Evolutionary conservation across 495 filamentous ascomycete genomes (phyloP).

Genomic region (Tuber aestivum): DNA sequence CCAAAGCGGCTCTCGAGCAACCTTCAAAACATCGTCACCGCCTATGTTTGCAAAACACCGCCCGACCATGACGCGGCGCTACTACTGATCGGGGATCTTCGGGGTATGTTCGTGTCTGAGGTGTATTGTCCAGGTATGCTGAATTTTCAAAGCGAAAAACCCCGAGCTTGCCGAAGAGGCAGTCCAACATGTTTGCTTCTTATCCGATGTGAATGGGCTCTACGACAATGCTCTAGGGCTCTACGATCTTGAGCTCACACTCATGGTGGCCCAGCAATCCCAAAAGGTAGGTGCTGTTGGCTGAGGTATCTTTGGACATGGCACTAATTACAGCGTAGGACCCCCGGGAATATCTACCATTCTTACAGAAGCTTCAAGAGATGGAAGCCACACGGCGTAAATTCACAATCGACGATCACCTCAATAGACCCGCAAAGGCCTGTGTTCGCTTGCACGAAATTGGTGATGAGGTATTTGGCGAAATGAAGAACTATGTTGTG

Average conservation of each 20-base stretch:
- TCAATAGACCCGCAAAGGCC: slow-evolving; percentile 69
- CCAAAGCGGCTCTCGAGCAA: slow-evolving; percentile 59
- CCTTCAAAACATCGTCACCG: slow-evolving; percentile 88
- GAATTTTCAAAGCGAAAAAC: slow-evolving; percentile 47
- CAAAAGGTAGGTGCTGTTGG: slow-evolving; percentile 56
- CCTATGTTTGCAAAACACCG: slow-evolving; percentile 85
- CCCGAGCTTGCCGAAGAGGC: slow-evolving; percentile 70
- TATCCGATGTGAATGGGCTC: slow-evolving; percentile 86
- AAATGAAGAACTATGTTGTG: slow-evolving; percentile 64
- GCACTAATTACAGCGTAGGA: slow-evolving; percentile 49
- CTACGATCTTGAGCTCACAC: slow-evolving; percentile 81
- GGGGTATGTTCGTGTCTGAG: background rate
- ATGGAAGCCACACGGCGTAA: slow-evolving; percentile 61
- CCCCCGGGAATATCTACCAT: slow-evolving; percentile 90
- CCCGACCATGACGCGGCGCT: slow-evolving; percentile 85
- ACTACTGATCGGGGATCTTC: slow-evolving; percentile 63
- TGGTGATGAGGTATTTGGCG: slow-evolving; percentile 57
- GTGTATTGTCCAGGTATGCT: background rate
- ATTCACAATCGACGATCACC: slow-evolving; percentile 82
- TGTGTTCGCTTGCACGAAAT: slow-evolving; percentile 65
- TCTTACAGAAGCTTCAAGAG: slow-evolving; percentile 76
- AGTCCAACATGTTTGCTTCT: slow-evolving; percentile 92
- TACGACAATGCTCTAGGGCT: slow-evolving; percentile 86
- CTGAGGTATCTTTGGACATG: background rate
- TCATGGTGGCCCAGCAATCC: slow-evolving; percentile 89